These are phyloP conservation scores for Claviceps lovelessii DNA, from an alignment of 2,329 filamentous ascomycete species.

Conservation along the genomic window DNA sequence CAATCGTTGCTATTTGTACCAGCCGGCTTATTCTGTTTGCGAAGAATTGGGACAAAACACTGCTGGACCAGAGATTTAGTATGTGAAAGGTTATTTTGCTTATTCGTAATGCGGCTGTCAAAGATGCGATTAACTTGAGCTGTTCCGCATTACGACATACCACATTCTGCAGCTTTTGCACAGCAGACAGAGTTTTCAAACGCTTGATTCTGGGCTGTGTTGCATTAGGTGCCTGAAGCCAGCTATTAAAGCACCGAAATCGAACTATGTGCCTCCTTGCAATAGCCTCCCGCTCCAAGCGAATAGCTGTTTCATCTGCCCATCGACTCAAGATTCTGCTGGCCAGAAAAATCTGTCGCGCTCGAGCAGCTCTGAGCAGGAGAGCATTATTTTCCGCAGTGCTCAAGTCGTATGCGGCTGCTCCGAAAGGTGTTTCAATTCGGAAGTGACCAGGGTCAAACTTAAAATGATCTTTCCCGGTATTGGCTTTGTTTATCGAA, in stretches of 20 bases:
- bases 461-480: not conserved
- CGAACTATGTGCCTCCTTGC: slow-evolving; percentile 59
- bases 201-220: slow-evolving; percentile 16
- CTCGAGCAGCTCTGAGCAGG: slow-evolving; percentile 42
- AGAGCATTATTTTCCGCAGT: slow-evolving; percentile 9
- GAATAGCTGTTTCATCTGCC: slow-evolving; percentile 49
- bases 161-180: slow-evolving; percentile 21
- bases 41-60: not conserved
- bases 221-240: slow-evolving; percentile 20
- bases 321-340: slow-evolving; percentile 35
- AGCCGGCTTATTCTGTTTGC: not conserved
- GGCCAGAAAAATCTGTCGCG: slow-evolving; percentile 48
- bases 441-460: not conserved
- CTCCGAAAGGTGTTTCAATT: not conserved
- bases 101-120: slow-evolving; percentile 11
- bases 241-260: slow-evolving; percentile 27
- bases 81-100: slow-evolving; percentile 8
- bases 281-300: slow-evolving; percentile 49
- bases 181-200: slow-evolving; percentile 15
- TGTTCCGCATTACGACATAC: slow-evolving; percentile 15
- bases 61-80: not conserved
- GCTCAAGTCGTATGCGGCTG: not conserved
- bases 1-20: not conserved
- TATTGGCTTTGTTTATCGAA: not conserved
- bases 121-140: slow-evolving; percentile 13